Percentiles rank a stretch among this genome's conserved stretches.
Conservation (phyloP, 2,329 filamentous ascomycete species). For the Fusarium stilboides region DNA sequence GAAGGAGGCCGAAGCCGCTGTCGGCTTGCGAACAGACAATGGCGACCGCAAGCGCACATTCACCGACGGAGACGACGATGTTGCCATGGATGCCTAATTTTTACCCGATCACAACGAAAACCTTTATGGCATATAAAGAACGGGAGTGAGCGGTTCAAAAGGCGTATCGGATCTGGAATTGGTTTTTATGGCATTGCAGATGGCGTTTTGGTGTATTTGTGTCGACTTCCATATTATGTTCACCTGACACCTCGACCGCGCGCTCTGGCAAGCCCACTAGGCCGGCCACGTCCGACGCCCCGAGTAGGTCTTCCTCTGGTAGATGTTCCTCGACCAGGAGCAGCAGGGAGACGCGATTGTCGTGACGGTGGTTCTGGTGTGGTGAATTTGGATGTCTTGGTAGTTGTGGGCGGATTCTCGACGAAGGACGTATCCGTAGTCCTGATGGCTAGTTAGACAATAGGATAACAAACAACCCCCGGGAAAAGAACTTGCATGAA, state of each 20-base stretch:
- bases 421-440: constrained; percentile 94
- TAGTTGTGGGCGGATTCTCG: constrained; percentile 79
- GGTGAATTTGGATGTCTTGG: constrained; percentile 65
- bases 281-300: constrained; percentile 54
- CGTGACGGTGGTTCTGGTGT: constrained; percentile 56
- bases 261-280: constrained; percentile 63
- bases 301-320: constrained; percentile 51
- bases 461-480: neutral
- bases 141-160: neutral
- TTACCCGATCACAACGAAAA: constrained; percentile 14
- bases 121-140: constrained; percentile 9
- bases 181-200: constrained; percentile 26
- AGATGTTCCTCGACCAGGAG: constrained; percentile 57
- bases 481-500: constrained; percentile 76
- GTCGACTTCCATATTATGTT: constrained; percentile 39
- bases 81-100: constrained; percentile 55
- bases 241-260: constrained; percentile 64
- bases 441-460: constrained; percentile 61
- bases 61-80: constrained; percentile 45
- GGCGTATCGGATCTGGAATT: constrained; percentile 28
- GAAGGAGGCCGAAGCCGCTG: constrained; percentile 85
- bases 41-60: constrained; percentile 37
- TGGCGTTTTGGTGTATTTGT: constrained; percentile 37
- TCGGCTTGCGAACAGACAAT: constrained; percentile 81
- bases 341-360: constrained; percentile 64